Evolutionary conservation across 2,329 filamentous ascomycete species (phyloP), one percentile per base, ranked within the genome.

Genomic region (Cercospora canescens): DNA sequence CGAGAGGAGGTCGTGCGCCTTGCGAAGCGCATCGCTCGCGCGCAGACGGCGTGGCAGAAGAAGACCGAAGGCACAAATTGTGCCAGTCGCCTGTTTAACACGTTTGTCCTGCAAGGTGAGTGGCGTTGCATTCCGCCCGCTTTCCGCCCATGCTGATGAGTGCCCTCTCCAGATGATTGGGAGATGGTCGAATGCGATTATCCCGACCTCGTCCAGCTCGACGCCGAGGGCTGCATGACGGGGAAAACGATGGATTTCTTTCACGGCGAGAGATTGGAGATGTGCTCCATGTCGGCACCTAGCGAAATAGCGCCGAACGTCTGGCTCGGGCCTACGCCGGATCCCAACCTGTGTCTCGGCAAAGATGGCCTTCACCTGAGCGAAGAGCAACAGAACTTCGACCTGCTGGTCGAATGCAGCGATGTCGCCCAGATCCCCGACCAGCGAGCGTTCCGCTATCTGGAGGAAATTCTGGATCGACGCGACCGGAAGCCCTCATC

Each of bases 241-340:
- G 92, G 91, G 30, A 87, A 89, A 18, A 89, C 95, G 26, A 84
- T 96, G 74, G 94, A 98, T 78, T 95, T 99, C 76, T 92, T 92
- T 76, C 89, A 91, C 72, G 92, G 93, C 81, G 95, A 99, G 78
- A 87, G 94, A 64, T 80, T 87, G 58, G 95, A 99, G 80, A 98
- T 99, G 94, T 93, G 91, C 78, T 86, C 86, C 66, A 97, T 98
- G 94, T 94, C 94, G 11, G 88, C 88, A 73, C 90, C 94, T 3
- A 93, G 93, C 0, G 91, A 97, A 77, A 96, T 98, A 69, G 89
- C 92, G 61, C 85, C 87, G 70, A 97, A 97, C 75, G 92, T 98
- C 28, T 98, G 90, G 86, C 84, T 97, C 66, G 95, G 95, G 0
- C 92, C 93, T 2, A 95, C 93, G 0, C 93, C 93, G 0, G 92